A percentile compares a stretch with the other conserved stretches of the same genome.
Evolutionary conservation across 2,329 filamentous ascomycete genomes (phyloP).

Genomic region (Lachnellula willkommii): DNA sequence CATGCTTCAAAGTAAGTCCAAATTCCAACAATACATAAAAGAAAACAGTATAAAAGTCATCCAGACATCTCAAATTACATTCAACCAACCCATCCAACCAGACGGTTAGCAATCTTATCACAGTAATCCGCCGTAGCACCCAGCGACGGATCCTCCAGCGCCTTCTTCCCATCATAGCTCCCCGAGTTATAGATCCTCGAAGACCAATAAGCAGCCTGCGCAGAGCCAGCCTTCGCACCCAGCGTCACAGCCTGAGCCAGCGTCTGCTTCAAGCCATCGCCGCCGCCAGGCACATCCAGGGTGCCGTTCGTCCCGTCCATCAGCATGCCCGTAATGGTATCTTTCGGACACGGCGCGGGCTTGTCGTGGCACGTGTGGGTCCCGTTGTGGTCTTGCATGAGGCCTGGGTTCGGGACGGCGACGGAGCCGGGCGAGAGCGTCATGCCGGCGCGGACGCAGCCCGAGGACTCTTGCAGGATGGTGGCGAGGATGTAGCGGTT

Average conservation of each 20-base stretch:
- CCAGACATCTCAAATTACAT: neutral
- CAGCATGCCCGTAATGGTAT: constrained; percentile 30
- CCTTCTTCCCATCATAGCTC: constrained; percentile 26
- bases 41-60: neutral
- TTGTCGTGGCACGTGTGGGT: neutral
- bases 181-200: constrained; percentile 39
- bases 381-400: constrained; percentile 23
- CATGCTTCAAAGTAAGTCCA: neutral
- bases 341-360: constrained; percentile 3
- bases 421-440: neutral
- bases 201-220: constrained; percentile 29
- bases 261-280: constrained; percentile 33
- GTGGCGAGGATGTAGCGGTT: constrained; percentile 30
- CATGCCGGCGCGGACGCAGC: constrained; percentile 19
- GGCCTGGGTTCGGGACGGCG: constrained; percentile 9
- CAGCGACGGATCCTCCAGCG: constrained; percentile 23
- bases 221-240: constrained; percentile 16
- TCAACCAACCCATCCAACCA: neutral
- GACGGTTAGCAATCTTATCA: constrained; percentile 10
- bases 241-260: constrained; percentile 21
- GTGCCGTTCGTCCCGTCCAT: constrained; percentile 34
- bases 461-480: constrained; percentile 31
- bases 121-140: constrained; percentile 15
- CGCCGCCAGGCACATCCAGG: constrained; percentile 4
- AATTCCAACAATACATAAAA: neutral